phyloP scores from a whole-genome alignment of 192 early-diverging fungal species.

The Coemansia brasiliensis region DNA sequence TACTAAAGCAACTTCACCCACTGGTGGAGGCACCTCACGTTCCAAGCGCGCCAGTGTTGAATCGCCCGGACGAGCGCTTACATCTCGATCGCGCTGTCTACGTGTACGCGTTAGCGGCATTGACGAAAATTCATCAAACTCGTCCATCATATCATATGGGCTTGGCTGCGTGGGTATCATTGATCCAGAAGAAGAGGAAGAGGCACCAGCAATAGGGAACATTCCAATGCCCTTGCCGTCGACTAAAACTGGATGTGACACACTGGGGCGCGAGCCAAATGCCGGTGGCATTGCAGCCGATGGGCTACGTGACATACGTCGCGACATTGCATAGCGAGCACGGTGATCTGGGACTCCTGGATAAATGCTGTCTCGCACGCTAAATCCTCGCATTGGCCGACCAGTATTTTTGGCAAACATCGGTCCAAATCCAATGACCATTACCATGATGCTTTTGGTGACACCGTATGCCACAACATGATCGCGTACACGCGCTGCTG shows the following conservation, averaged over 20 bases:
- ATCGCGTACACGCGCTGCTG: slow-evolving; percentile 80
- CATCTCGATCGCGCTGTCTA: slow-evolving; percentile 47
- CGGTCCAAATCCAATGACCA: slow-evolving; percentile 84
- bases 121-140: slow-evolving; percentile 44
- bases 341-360: slow-evolving; percentile 49
- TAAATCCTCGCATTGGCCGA: slow-evolving; percentile 54
- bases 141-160: slow-evolving; percentile 43
- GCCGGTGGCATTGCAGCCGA: slow-evolving; percentile 40
- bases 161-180: slow-evolving; percentile 14
- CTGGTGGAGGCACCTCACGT: slow-evolving; percentile 80
- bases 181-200: slow-evolving; percentile 6
- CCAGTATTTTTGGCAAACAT: slow-evolving; percentile 63
- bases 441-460: slow-evolving; percentile 77
- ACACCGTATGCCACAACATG: slow-evolving; percentile 83
- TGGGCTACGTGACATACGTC: slow-evolving; percentile 47
- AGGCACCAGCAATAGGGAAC: slow-evolving; percentile 21
- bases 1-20: slow-evolving; percentile 79
- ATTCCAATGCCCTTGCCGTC: slow-evolving; percentile 21
- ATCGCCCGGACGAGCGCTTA: slow-evolving; percentile 47
- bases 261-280: slow-evolving; percentile 27
- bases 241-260: slow-evolving; percentile 19
- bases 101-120: slow-evolving; percentile 38
- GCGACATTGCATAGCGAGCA: slow-evolving; percentile 44
- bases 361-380: slow-evolving; percentile 55
- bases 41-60: slow-evolving; percentile 64